phyloP scores from a whole-genome alignment of 2,329 filamentous ascomycete genomes.

The Verticillium klebahnii region DNA sequence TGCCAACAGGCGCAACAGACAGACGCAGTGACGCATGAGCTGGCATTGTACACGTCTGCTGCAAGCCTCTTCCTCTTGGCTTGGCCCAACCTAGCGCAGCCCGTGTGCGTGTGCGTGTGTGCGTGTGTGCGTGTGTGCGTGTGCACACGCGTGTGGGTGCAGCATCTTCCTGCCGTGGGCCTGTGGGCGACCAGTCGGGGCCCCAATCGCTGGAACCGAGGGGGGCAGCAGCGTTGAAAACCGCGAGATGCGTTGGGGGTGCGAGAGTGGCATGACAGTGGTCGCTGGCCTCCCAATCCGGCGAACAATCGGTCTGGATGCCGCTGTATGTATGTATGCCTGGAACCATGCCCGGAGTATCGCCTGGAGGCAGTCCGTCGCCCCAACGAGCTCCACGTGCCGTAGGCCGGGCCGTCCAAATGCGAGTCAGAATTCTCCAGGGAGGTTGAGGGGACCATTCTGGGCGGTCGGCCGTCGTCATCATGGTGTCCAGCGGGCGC shows the following conservation, averaged over 20 bases:
- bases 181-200: neutral
- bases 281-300: neutral
- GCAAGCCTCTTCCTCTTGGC: neutral
- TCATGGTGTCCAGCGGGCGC: neutral
- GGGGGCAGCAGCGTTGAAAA: neutral
- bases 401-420: neutral
- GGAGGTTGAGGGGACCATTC: neutral
- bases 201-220: neutral
- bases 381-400: neutral
- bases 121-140: neutral
- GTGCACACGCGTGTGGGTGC: neutral
- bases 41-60: neutral
- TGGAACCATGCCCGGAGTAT: neutral
- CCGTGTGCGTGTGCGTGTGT: neutral
- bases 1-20: neutral
- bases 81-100: neutral
- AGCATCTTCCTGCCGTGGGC: neutral
- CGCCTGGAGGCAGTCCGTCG: neutral
- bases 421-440: neutral
- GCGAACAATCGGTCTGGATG: neutral
- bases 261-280: neutral
- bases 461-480: neutral
- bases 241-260: neutral
- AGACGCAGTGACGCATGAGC: neutral
- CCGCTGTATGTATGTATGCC: neutral